Evolutionary conservation across 208 protist genomes (phyloP).

Genomic region (Trypanosomatidae sp.): DNA sequence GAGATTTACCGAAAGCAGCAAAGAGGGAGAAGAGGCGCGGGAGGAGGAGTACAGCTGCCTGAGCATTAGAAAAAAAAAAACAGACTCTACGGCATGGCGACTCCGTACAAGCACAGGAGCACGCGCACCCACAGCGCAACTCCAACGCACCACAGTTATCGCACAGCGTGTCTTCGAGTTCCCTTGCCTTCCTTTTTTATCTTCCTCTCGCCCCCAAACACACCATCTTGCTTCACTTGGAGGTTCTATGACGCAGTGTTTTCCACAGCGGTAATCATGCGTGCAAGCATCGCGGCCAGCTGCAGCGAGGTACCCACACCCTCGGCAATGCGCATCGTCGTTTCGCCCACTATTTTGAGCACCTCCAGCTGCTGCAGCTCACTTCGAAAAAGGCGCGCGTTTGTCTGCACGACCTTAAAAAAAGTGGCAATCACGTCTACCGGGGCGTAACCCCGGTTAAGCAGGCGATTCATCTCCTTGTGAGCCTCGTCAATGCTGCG

Average conservation of each 20-base stretch:
- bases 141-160: neutral
- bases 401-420: constrained; percentile 88
- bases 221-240: neutral
- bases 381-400: constrained; percentile 48
- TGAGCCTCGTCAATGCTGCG: constrained; percentile 76
- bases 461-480: constrained; percentile 77
- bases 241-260: constrained; percentile 22
- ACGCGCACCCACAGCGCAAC: neutral
- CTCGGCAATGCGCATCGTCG: constrained; percentile 88
- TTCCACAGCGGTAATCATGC: constrained; percentile 52
- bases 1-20: neutral
- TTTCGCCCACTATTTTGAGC: constrained; percentile 79
- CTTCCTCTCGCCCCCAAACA: neutral
- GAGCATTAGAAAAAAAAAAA: neutral
- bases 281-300: constrained; percentile 81
- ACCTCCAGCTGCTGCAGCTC: constrained; percentile 83
- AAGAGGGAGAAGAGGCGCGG: neutral
- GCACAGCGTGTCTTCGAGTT: neutral
- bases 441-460: constrained; percentile 94
- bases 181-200: neutral
- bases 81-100: neutral
- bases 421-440: constrained; percentile 97
- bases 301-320: constrained; percentile 84
- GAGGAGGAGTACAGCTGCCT: neutral
- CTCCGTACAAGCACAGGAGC: neutral